A percentile compares a stretch with the other conserved stretches of the same genome.
These are phyloP conservation scores for Eutrema heterophyllum DNA, from an alignment of 345 rosid genomes.

Conservation along the genomic window DNA sequence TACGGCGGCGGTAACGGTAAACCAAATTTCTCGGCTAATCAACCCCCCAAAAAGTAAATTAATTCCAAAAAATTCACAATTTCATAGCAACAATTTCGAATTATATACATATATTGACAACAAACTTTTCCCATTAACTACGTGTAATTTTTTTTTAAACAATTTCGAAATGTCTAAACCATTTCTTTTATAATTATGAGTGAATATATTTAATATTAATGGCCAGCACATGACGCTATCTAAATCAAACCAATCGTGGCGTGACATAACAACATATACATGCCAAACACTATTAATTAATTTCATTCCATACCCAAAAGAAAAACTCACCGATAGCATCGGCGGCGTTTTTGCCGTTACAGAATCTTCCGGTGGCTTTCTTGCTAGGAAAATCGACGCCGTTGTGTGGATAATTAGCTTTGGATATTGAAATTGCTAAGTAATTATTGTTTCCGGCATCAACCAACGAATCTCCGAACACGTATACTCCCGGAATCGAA, in stretches of 20 bases:
- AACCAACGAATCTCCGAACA: slow-evolving; percentile 56
- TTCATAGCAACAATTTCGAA: neutral
- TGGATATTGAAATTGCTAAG: slow-evolving; percentile 34
- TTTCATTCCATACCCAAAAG: neutral
- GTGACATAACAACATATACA: neutral
- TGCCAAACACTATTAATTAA: neutral
- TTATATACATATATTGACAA: neutral
- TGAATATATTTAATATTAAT: neutral
- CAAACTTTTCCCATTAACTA: neutral
- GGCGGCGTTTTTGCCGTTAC: slow-evolving; percentile 56
- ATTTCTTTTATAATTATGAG: neutral
- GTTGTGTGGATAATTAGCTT: slow-evolving; percentile 46
- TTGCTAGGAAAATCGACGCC: slow-evolving; percentile 48
- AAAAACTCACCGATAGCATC: slow-evolving; percentile 38
- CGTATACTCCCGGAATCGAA: slow-evolving; percentile 41
- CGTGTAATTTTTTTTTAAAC: neutral
- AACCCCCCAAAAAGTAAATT: neutral
- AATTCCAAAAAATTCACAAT: neutral
- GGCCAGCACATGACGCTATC: slow-evolving; percentile 16
- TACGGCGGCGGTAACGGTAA: slow-evolving; percentile 58
- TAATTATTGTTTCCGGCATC: slow-evolving; percentile 57
- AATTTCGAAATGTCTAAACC: neutral
- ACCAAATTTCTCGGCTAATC: slow-evolving; percentile 57
- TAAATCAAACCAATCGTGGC: slow-evolving; percentile 6
- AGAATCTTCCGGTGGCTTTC: slow-evolving; percentile 53